Evolutionary conservation across 2,329 filamentous ascomycete species (phyloP).

Genomic region (Colletotrichum siamense): DNA sequence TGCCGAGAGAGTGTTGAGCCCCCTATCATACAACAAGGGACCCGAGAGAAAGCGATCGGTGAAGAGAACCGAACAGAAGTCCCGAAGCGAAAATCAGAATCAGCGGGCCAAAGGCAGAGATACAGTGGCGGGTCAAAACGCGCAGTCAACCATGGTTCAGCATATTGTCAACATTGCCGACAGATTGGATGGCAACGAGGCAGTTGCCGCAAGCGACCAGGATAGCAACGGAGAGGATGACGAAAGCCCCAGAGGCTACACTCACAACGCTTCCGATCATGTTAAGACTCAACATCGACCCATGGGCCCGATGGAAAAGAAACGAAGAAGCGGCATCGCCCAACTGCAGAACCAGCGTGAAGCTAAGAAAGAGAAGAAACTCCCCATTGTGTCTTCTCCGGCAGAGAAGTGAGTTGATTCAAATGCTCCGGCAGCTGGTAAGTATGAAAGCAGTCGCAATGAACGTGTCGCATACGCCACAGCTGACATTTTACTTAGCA

Average conservation of each 20-base stretch:
- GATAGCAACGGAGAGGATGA: background rate
- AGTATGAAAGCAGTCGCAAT: background rate
- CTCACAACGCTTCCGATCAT: background rate
- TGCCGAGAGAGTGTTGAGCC: background rate
- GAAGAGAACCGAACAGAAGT: background rate
- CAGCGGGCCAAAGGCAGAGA: background rate
- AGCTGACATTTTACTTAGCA: background rate
- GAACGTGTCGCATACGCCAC: background rate
- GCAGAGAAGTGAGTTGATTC: background rate
- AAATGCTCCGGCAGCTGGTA: background rate
- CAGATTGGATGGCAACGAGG: background rate
- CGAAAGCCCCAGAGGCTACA: background rate
- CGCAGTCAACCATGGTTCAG: background rate
- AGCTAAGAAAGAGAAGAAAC: background rate
- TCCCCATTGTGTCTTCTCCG: background rate
- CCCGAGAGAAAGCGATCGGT: background rate
- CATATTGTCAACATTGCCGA: background rate
- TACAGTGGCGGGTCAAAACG: background rate
- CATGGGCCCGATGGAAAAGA: background rate
- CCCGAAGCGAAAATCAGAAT: background rate
- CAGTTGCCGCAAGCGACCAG: background rate
- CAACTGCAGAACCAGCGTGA: background rate
- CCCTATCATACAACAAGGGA: background rate
- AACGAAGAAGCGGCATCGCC: background rate
- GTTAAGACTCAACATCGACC: background rate